Evolutionary conservation across 768 basidiomycete species (phyloP).

Genomic region (Mycena crocata): DNA sequence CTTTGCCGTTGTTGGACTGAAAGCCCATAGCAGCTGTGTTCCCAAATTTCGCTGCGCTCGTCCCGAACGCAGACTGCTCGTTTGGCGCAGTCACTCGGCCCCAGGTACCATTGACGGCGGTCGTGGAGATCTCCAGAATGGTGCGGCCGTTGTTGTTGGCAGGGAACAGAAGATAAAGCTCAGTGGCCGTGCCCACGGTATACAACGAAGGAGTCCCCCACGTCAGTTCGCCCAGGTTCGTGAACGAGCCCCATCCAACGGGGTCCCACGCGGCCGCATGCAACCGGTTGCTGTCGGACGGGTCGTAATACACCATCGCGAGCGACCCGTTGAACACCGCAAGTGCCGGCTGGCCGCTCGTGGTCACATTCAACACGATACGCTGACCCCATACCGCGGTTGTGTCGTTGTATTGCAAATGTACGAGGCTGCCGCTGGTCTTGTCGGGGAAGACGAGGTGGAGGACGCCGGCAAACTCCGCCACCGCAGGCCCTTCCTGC

Average conservation of each 20-base stretch:
- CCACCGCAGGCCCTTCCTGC: constrained; percentile 5
- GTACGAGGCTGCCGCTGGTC: constrained; percentile 6
- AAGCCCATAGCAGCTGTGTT: constrained; percentile 4
- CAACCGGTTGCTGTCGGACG: not conserved
- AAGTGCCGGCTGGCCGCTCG: not conserved
- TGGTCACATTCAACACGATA: not conserved
- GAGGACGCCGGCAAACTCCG: not conserved
- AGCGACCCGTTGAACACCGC: constrained; percentile 11
- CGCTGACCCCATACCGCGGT: constrained; percentile 5
- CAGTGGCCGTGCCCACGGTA: not conserved
- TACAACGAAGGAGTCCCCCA: constrained; percentile 10
- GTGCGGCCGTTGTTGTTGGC: constrained; percentile 10
- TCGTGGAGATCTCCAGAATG: not conserved
- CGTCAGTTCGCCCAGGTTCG: not conserved
- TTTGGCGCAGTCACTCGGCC: not conserved
- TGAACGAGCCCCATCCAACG: not conserved
- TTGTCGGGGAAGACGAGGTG: constrained; percentile 19
- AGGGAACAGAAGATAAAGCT: constrained; percentile 1
- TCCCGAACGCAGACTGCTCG: constrained; percentile 3
- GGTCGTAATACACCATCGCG: not conserved
- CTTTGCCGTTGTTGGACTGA: constrained; percentile 15
- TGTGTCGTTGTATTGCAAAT: constrained; percentile 8
- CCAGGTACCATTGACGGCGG: not conserved
- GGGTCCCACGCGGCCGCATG: constrained; percentile 5
- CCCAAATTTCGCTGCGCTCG: not conserved